Percentiles rank a stretch among this genome's conserved stretches.
Evolutionary conservation across 1,139 yeast genomes (phyloP).

Genomic region (Pichia sp.): DNA sequence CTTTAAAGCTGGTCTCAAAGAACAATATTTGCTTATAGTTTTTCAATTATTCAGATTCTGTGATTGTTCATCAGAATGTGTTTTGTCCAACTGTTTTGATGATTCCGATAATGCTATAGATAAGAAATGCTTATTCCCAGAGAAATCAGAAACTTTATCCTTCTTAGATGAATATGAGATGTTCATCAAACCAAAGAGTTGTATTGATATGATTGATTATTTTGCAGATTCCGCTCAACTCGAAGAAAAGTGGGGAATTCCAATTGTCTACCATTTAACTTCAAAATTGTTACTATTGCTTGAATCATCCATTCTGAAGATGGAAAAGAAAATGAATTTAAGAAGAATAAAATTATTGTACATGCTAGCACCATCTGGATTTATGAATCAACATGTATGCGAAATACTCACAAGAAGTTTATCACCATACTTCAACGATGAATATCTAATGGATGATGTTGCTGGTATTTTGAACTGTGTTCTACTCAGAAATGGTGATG

Average conservation of each 20-base stretch:
- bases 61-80: constrained; percentile 32
- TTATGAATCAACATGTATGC: constrained; percentile 25
- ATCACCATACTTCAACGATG: constrained; percentile 26
- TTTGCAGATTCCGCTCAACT: constrained; percentile 15
- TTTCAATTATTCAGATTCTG: constrained; percentile 37
- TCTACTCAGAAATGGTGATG: constrained; percentile 7
- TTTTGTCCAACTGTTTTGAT: constrained; percentile 2
- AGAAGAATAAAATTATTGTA: constrained; percentile 43
- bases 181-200: constrained; percentile 23
- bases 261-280: constrained; percentile 39
- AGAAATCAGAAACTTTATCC: not conserved
- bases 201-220: constrained; percentile 15
- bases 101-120: not conserved
- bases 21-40: constrained; percentile 35
- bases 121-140: constrained; percentile 5
- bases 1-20: constrained; percentile 22
- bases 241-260: constrained; percentile 38
- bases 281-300: constrained; percentile 36
- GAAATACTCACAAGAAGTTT: constrained; percentile 30
- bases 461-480: constrained; percentile 24
- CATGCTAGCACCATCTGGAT: constrained; percentile 29
- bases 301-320: constrained; percentile 25
- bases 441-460: constrained; percentile 31
- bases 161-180: constrained; percentile 19
- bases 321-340: constrained; percentile 32